phyloP scores from a whole-genome alignment of 495 filamentous ascomycete genomes.

The Neurospora terricola region DNA sequence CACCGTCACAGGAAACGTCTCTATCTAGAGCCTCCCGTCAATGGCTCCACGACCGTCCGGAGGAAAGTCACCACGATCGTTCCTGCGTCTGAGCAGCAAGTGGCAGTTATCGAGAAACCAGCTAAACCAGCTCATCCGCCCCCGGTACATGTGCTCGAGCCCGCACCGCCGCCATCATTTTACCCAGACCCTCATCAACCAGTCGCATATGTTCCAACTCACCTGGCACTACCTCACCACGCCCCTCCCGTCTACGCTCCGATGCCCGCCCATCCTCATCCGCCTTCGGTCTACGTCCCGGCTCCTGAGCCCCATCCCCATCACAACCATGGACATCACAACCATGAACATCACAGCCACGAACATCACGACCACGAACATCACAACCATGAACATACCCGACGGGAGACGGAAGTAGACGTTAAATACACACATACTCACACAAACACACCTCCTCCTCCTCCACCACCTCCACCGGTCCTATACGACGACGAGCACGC shows the following conservation, averaged over 20 bases:
- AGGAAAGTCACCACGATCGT: conserved; percentile 34
- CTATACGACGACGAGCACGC: conserved; percentile 14
- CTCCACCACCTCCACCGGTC: conserved; percentile 10
- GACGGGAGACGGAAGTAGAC: not conserved
- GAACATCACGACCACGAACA: not conserved
- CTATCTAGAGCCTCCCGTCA: conserved; percentile 33
- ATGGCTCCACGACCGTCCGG: conserved; percentile 28
- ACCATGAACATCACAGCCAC: conserved; percentile 10
- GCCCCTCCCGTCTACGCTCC: not conserved
- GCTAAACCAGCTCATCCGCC: not conserved
- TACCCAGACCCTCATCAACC: not conserved
- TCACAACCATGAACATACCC: not conserved
- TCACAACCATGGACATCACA: conserved; percentile 11
- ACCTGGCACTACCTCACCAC: not conserved
- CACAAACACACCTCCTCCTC: conserved; percentile 5
- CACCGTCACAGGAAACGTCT: conserved; percentile 31
- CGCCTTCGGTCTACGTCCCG: conserved; percentile 14
- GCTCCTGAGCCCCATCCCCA: conserved; percentile 13
- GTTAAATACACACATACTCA: not conserved
- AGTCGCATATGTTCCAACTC: not conserved
- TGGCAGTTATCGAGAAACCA: not conserved
- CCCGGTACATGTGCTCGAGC: not conserved
- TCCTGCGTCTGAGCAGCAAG: conserved; percentile 13
- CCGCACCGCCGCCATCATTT: not conserved
- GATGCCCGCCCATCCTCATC: conserved; percentile 5